Evolutionary conservation across 2,329 filamentous ascomycete genomes (phyloP), one percentile per base, ranked within the genome.

Genomic region (Cryphonectria nitschkei): DNA sequence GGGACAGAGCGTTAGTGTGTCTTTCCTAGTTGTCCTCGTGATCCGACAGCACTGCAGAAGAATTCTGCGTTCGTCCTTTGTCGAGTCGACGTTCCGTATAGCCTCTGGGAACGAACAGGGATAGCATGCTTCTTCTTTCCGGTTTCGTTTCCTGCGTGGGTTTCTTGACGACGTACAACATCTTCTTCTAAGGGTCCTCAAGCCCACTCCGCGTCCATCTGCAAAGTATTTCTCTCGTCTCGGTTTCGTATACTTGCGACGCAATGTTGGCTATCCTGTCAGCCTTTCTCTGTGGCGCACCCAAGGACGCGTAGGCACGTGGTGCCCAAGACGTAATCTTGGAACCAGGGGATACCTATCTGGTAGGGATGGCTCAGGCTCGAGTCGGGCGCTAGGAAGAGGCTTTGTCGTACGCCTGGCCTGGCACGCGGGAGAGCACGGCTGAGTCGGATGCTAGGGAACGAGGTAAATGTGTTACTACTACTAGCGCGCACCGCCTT

Each of bases 321-420:
- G 54, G 54, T 58, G 54, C 29, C 54, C 54, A 58, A 32, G 54
- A 58, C 54, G 54, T 58, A 58, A 58, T 58, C 5, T 19, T 32
- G 9, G 5, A 19, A 32, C 54, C 26, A 34, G 26, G 52, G n/a
- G 16, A 14, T 19, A 19, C 26, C 54, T 58, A 32, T 13, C 11
- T 29, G 26, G 54, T 32, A 29, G 52, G 52, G n/a, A 56, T 29
- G 46, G 22, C 2, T 50, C 22, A 50, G 22, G 46, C 46, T 50
- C 52, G 26, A 26, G n/a, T 14, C 26, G 52, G 52, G 52, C 26
- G 52, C 52, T 29, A 56, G 26, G 26, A 29, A 54, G 13, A n/a
- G 52, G 6, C 11, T 29, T 16, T 46, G 16, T 46, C 19, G 16
- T 16, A 19, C 34, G 37, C 37, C 37, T 39, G 37, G 46, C 46